Evolutionary conservation across 129 eudicot genomes (phyloP), one percentile per base, ranked within the genome.

Genomic region (Gnaphalium uliginosum): DNA sequence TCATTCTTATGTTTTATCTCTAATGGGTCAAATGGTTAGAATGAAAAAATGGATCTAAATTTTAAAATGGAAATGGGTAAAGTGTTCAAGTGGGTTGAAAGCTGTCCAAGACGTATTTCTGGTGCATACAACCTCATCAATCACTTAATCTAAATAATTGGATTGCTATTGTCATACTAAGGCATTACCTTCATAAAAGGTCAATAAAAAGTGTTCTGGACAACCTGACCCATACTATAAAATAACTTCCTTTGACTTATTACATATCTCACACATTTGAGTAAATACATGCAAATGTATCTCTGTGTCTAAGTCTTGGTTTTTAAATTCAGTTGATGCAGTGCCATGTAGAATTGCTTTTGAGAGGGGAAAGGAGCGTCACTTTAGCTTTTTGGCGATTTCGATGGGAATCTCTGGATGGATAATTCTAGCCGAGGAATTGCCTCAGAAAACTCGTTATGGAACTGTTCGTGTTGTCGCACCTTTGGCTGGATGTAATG

Each of bases 311-410:
- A 27, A 48, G 41, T 74, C 29, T 25, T 51, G 43, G 27, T 22
- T 59, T 68, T 69, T 25, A 27, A 71, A 15, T 85, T 75, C 87
- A 94, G 98, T 68, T 81, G 97, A 90, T 85, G 90, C 97, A 37
- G 85, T 94, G 64, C 89, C 97, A 26, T 94, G 98, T 86, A 87
- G 92, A 86, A 94, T 94, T 81, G 96, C 98, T 60, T 94, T 94
- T 9, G 98, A 94, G 80, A 90, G 94, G 85, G 98, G 98, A 76
- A 94, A 89, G 77, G 98, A 88, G 79, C 96, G 97, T 4, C 89
- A 90, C 78, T 87, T 94, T 73, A 80, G 69, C 74, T 85, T 94
- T 75, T 66, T 90, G 66, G 88, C 97, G 22, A 41, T 89, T 69
- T 85, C 98, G 9, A 53, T 85, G 63, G 96, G 97, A 48, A 83